phyloP scores from a whole-genome alignment of 768 basidiomycete species.

The Phanerochaete carnosa region DNA sequence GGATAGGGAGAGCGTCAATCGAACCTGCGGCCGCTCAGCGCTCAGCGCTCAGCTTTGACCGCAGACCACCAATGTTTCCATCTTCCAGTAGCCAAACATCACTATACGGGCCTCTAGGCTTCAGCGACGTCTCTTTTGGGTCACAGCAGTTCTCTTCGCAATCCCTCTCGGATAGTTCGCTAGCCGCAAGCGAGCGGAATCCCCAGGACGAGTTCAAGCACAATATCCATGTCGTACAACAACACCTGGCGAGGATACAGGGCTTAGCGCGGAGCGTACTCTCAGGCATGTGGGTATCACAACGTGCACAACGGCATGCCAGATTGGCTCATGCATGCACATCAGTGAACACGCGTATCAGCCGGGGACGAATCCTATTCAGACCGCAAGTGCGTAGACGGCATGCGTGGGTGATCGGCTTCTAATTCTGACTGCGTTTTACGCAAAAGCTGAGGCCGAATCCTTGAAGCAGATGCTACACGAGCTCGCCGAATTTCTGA shows the following conservation, averaged over 20 bases:
- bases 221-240: slow-evolving; percentile 33
- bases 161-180: neutral
- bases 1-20: neutral
- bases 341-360: slow-evolving; percentile 62
- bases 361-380: slow-evolving; percentile 46
- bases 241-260: slow-evolving; percentile 48
- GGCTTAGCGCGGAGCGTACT: slow-evolving; percentile 45
- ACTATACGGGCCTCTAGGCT: slow-evolving; percentile 5
- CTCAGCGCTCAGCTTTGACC: neutral
- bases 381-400: slow-evolving; percentile 49
- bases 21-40: too few relatives aligned
- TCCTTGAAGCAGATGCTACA: slow-evolving; percentile 50
- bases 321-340: too few relatives aligned
- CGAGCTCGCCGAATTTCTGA: slow-evolving; percentile 44
- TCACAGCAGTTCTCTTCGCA: slow-evolving; percentile 4
- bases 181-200: slow-evolving; percentile 41
- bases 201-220: slow-evolving; percentile 63
- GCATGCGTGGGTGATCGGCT: neutral
- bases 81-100: neutral
- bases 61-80: slow-evolving; percentile 1
- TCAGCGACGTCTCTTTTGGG: slow-evolving; percentile 12
- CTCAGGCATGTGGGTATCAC: slow-evolving; percentile 47
- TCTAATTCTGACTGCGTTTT: neutral
- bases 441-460: neutral
- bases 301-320: neutral